A percentile compares a stretch with the other conserved stretches of the same genome.
Conservation (phyloP, 345 rosid genomes). For the Jatropha curcas region DNA sequence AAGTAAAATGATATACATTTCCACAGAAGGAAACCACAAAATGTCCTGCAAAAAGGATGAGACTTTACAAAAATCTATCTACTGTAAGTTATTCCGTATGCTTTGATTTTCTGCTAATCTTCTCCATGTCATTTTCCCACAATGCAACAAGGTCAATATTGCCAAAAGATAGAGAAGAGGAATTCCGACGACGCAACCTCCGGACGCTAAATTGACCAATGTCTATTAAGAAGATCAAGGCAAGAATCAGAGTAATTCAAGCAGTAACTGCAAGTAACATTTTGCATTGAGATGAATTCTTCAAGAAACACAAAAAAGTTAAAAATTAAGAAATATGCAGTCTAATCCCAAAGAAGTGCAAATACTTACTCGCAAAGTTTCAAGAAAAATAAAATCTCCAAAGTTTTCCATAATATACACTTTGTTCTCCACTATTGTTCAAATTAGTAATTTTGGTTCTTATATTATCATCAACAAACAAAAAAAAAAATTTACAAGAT, state of each 20-base stretch:
- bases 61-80: not conserved
- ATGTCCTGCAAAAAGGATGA: not conserved
- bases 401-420: too few species aligned
- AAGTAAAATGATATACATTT: not conserved
- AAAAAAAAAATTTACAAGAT: too few species aligned
- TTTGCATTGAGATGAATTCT: not conserved
- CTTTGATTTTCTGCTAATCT: constrained; percentile 57
- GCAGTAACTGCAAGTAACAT: constrained; percentile 2
- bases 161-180: constrained; percentile 78
- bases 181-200: constrained; percentile 74
- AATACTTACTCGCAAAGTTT: too few species aligned
- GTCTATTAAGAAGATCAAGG: constrained; percentile 52
- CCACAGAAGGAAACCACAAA: not conserved
- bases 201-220: constrained; percentile 74
- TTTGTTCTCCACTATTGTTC: too few species aligned
- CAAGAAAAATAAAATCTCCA: too few species aligned
- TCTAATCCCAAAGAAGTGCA: not conserved
- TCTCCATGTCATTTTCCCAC: constrained; percentile 79
- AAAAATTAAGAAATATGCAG: not conserved
- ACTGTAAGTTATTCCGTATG: constrained; percentile 11
- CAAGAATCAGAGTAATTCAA: constrained; percentile 8
- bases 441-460: too few species aligned
- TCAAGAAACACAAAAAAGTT: not conserved
- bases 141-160: constrained; percentile 61
- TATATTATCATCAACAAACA: too few species aligned